Base-by-base conservation (phyloP, 495 filamentous ascomycete genomes). In the Penicillium samsonianum region DNA sequence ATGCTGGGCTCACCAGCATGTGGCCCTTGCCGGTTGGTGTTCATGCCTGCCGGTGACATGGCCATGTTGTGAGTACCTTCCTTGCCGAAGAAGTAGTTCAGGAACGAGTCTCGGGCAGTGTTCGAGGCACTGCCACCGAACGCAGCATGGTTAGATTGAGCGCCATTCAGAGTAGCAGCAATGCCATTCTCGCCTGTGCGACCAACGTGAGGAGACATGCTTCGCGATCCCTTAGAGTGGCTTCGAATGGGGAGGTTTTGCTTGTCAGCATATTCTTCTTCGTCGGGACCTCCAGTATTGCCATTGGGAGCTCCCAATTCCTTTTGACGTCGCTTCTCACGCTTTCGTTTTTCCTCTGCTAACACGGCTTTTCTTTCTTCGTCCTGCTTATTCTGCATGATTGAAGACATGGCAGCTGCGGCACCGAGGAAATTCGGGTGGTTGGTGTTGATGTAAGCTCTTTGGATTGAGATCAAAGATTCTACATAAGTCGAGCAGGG, bases 391-490 rank as follows among this genome's bases (percentile, higher is more conserved):
- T 87, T 91, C 65, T 87, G 88, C 37, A 99, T 93, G 48, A 98
- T 93, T 10, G 92, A 89, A 53, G 89, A 90, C 94, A 99, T 99
- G 25, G 94, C 94, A n/a, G 91, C 92, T 7, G 94, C 93, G 11
- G 94, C 94, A 42, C 94, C 95, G 20, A 97, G 83, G 78, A 99
- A 99, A 65, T 99, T 99, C 31, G 94, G 94, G 64, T 99, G 94
- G 68, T 99, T 99, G 40, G 94, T 99, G 73, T 99, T 99, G 73
- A 99, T 97, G 71, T 99, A 99, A 16, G 94, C 94, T 57, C 94
- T 83, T 73, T 99, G 94, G 31, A 99, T 99, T 11, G 93, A 87
- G 41, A 98, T 99, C 38, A 99, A 81, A 22, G 91, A 96, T 67
- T 96, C 94, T 5, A 99, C 94, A 64, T 99, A 99, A 25, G 67